Evolutionary conservation across 192 early-diverging fungal species (phyloP), one percentile per base, ranked within the genome.

Genomic region (Ambispora gerdemannii): DNA sequence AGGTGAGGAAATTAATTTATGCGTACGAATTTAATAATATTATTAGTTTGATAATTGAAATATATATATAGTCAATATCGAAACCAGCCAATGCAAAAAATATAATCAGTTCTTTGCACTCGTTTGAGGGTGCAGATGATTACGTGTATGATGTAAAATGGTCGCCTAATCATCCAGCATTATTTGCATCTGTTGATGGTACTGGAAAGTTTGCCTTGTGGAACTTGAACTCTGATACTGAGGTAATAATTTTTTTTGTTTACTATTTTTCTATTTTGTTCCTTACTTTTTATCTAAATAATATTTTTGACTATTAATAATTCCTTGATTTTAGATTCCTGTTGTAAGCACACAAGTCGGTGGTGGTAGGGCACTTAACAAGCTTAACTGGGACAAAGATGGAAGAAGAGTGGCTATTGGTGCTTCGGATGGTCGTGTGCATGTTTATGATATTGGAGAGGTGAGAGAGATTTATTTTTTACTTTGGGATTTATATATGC

Each of bases 61-160:
- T 31, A 30, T 20, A 25, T 50, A 30, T 76, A 33, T 74, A 78
- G 72, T 81, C 86, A 4, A 74, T 81, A 33, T 74, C 83, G 36
- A 86, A 81, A 47, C 72, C 80, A 3, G 74, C 84, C 1, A 87
- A 78, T 15, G 78, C 80, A 10, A 67, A 76, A 34, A 80, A 84
- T 4, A 69, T 63, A 1, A 86, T 88, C 27, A 80, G 82, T 3
- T 83, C 86, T 3, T 74, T 99, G 61, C 87, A 91, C 73, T 92
- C 91, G 8, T 98, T 99, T 76, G 93, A 97, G 56, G 85, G 90
- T 25, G 85, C 92, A 8, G 90, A 95, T 74, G 96, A 99, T 80
- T 98, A 97, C 77, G 96, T 99, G 22, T 96, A 91, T 76, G 97
- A 99, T 76, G 96, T 93, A 13, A 90, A 91, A 75, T 99, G 97